Evolutionary conservation across 2,329 filamentous ascomycete genomes (phyloP).

Genomic region (Penicillium polonicum): DNA sequence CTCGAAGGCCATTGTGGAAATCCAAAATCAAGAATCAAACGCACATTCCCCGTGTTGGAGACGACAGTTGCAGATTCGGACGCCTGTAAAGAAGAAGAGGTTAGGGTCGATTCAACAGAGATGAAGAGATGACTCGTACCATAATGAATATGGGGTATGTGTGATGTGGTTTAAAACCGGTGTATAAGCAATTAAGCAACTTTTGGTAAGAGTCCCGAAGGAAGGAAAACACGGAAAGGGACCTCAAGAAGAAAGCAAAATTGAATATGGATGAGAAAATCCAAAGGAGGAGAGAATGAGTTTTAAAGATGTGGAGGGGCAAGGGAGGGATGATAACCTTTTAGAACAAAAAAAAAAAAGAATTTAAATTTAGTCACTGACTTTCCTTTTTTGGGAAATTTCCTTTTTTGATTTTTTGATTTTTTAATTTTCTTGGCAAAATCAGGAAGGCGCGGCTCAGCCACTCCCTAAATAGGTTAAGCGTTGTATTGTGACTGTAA

Average conservation of each 20-base stretch:
- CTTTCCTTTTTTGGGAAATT: constrained; percentile 8
- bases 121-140: constrained; percentile 18
- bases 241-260: constrained; percentile 13
- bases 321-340: constrained; percentile 19
- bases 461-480: constrained; percentile 13
- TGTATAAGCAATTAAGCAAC: constrained; percentile 14
- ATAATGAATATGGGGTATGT: constrained; percentile 30
- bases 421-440: not conserved
- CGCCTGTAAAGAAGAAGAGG: constrained; percentile 26
- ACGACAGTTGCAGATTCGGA: constrained; percentile 42
- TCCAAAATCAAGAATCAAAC: constrained; percentile 35
- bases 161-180: constrained; percentile 10
- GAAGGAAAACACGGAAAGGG: constrained; percentile 20
- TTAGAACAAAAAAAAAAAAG: not conserved
- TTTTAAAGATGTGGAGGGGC: constrained; percentile 29
- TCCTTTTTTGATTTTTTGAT: constrained; percentile 3
- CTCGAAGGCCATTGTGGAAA: constrained; percentile 33
- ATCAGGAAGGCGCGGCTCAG: constrained; percentile 16
- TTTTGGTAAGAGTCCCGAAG: constrained; percentile 4
- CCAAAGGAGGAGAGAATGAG: constrained; percentile 25
- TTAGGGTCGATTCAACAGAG: not conserved
- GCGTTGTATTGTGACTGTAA: constrained; percentile 5
- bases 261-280: constrained; percentile 21
- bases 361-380: constrained; percentile 31
- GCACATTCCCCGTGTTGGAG: constrained; percentile 50